phyloP scores from a whole-genome alignment of 148 eudicot genomes.

The Spergularia bocconei region DNA sequence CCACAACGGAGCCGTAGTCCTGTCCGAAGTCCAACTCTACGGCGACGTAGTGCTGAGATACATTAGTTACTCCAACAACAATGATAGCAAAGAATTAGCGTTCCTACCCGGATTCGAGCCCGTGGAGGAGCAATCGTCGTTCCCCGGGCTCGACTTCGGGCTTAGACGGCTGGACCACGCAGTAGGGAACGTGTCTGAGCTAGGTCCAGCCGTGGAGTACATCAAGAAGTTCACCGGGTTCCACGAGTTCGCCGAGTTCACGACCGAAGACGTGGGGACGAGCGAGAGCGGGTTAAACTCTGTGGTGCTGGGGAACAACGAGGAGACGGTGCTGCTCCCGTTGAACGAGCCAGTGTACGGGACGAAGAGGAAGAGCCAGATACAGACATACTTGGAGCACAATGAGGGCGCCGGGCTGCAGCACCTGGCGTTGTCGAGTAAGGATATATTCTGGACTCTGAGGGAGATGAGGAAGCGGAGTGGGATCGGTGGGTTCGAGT shows the following conservation, averaged over 20 bases:
- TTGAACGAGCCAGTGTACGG: slow-evolving; percentile 86
- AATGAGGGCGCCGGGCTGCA: slow-evolving; percentile 92
- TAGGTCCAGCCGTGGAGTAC: slow-evolving; percentile 57
- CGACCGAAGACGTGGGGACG: slow-evolving; percentile 88
- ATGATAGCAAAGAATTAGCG: background rate
- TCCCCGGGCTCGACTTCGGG: slow-evolving; percentile 59
- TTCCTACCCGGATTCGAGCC: slow-evolving; percentile 74
- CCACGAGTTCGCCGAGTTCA: slow-evolving; percentile 89
- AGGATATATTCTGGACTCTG: slow-evolving; percentile 74
- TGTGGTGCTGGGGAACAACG: slow-evolving; percentile 67
- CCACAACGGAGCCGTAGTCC: slow-evolving; percentile 11
- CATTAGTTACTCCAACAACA: slow-evolving; percentile 40
- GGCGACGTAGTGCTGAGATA: slow-evolving; percentile 79
- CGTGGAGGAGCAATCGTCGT: slow-evolving; percentile 35
- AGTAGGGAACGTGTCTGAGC: slow-evolving; percentile 74
- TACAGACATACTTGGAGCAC: slow-evolving; percentile 91
- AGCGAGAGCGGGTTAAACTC: slow-evolving; percentile 88
- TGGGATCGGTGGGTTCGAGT: slow-evolving; percentile 82
- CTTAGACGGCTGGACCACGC: slow-evolving; percentile 74
- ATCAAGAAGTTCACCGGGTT: slow-evolving; percentile 75
- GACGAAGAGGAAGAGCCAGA: slow-evolving; percentile 91
- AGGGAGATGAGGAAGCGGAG: slow-evolving; percentile 90
- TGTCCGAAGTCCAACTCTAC: slow-evolving; percentile 70
- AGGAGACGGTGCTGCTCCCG: slow-evolving; percentile 72
- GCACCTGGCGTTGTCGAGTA: slow-evolving; percentile 71